Percentiles rank a stretch among this genome's conserved stretches.
Evolutionary conservation across 768 basidiomycete species (phyloP).

Genomic region (Dictyophora rubrovolvata): DNA sequence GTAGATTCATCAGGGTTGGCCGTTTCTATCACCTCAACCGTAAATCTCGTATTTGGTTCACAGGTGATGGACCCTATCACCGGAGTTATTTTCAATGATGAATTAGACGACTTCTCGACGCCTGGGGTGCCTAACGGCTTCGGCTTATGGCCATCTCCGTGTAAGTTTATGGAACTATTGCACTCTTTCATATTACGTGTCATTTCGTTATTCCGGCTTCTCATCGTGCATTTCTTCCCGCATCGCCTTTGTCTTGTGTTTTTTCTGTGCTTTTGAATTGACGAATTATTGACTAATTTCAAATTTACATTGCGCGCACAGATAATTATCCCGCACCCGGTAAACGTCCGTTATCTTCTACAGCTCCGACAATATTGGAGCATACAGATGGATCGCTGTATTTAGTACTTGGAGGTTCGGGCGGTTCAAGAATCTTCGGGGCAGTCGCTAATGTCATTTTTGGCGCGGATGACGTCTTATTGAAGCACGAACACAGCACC

Average conservation of each 20-base stretch:
- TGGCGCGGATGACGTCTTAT: slow-evolving; percentile 31
- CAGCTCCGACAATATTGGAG: slow-evolving; percentile 70
- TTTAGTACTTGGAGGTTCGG: slow-evolving; percentile 72
- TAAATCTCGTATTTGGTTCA: slow-evolving; percentile 87
- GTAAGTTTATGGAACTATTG: slow-evolving; percentile 30
- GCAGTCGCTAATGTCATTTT: slow-evolving; percentile 71
- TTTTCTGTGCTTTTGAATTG: not conserved
- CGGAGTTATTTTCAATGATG: slow-evolving; percentile 84
- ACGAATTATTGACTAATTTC: too few relatives aligned
- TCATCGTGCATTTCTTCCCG: slow-evolving; percentile 4
- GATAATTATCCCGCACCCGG: slow-evolving; percentile 84
- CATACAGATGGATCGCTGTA: slow-evolving; percentile 62
- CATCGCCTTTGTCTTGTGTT: not conserved
- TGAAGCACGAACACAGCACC: slow-evolving; percentile 20
- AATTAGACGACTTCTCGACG: slow-evolving; percentile 90
- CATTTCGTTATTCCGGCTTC: slow-evolving; percentile 1
- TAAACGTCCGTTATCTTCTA: slow-evolving; percentile 89
- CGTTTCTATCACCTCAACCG: slow-evolving; percentile 76
- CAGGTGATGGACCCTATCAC: slow-evolving; percentile 78
- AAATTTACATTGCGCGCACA: slow-evolving; percentile 18
- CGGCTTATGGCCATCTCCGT: slow-evolving; percentile 73
- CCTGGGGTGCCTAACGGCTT: slow-evolving; percentile 80
- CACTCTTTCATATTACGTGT: not conserved
- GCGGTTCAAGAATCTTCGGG: slow-evolving; percentile 79
- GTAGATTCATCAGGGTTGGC: slow-evolving; percentile 83